These are phyloP conservation scores for Monosporascus sp. DNA, from an alignment of 2,329 filamentous ascomycete species.

Conservation along the genomic window DNA sequence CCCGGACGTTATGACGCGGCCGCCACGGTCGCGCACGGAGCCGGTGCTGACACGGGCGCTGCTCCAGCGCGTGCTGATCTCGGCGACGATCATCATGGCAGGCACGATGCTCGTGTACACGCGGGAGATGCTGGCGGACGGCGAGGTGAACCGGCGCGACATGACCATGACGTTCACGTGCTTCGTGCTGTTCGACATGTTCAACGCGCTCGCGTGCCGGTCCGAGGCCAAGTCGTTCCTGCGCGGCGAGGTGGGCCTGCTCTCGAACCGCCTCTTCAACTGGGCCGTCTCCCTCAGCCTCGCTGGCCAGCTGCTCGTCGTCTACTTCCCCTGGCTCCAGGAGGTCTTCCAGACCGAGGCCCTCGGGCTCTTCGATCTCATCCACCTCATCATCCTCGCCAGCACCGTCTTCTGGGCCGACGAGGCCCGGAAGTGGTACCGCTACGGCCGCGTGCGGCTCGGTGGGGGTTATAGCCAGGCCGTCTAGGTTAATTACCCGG, in stretches of 20 bases:
- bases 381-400: slow-evolving; percentile 67
- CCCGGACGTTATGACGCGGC: slow-evolving; percentile 86
- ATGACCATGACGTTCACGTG: slow-evolving; percentile 99
- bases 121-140: slow-evolving; percentile 81
- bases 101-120: slow-evolving; percentile 90
- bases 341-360: slow-evolving; percentile 94
- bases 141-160: slow-evolving; percentile 81
- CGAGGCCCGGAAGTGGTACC: slow-evolving; percentile 78
- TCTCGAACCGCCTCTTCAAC: slow-evolving; percentile 91
- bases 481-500: slow-evolving; percentile 38
- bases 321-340: slow-evolving; percentile 92
- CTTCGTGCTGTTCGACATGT: slow-evolving; percentile 99
- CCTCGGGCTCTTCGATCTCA: slow-evolving; percentile 66
- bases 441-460: slow-evolving; percentile 51
- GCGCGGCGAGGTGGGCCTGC: slow-evolving; percentile 74
- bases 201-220: slow-evolving; percentile 91
- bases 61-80: slow-evolving; percentile 79
- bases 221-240: slow-evolving; percentile 87
- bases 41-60: slow-evolving; percentile 84
- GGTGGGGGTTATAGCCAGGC: slow-evolving; percentile 60
- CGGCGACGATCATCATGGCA: slow-evolving; percentile 82
- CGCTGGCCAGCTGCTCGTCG: slow-evolving; percentile 80
- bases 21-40: slow-evolving; percentile 77
- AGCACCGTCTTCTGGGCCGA: slow-evolving; percentile 95
- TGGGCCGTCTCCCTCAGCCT: slow-evolving; percentile 86